Base-by-base conservation (phyloP, 176 grass and related monocot genomes). In the Lolium perenne region DNA sequence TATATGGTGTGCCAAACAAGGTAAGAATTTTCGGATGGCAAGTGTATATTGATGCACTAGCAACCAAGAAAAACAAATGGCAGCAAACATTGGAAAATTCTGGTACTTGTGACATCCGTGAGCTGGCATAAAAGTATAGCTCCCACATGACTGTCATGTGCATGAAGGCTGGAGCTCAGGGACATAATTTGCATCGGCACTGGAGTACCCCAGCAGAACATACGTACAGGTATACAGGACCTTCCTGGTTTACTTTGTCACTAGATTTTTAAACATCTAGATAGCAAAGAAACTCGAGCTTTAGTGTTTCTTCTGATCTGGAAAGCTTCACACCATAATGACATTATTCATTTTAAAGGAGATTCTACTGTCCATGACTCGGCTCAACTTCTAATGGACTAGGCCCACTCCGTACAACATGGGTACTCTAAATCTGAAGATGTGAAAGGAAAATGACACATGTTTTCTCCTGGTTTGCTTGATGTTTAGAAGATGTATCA, bases 191-290 rank as follows among this genome's bases (percentile, higher is more conserved):
- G 10, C 68, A 40, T 10, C 0, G 3, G 68, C 40, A 49, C n/a
- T 73, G 71, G n/a, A 48, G n/a, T 50, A 74, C 25, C 3, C n/a
- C n/a, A 6, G 71, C 3, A 50, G 46, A 74, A 74, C 46, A 74
- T 49, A 74, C 48, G 71, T 76, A 53, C 48, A 54, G 7, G 72
- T 10, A 74, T 75, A 53, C 73, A 53, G 47, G 21, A 75, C 14
- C 6, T 7, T 4, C 5, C 20, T 47, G 20, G 70, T 72, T 73
- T 71, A 73, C 5, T 73, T 73, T 49, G 20, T 48, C 12, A 2
- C 11, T 73, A 43, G n/a, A 48, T 13, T 47, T 21, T 47, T 21
- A 56, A 56, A 56, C 6, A 7, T 56, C 1, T 7, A 71, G 9
- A 47, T 72, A 72, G 68, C 69, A 72, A 72, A 49, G 4, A 73